Percentiles rank a stretch among this genome's conserved stretches.
These are phyloP conservation scores for Fusarium sp. DNA, from an alignment of 2,329 filamentous ascomycete genomes.

Conservation along the genomic window DNA sequence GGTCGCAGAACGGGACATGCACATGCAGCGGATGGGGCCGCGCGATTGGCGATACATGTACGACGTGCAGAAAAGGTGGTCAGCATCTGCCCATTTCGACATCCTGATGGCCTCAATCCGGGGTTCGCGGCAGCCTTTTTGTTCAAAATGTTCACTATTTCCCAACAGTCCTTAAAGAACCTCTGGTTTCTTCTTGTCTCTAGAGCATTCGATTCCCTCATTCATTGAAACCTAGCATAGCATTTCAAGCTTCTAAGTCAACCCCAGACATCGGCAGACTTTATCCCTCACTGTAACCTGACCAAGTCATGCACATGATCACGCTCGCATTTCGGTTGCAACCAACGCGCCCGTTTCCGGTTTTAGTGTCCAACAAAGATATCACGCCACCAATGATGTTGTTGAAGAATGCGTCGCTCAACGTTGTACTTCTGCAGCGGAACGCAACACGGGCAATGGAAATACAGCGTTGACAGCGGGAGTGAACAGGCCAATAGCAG, in stretches of 20 bases:
- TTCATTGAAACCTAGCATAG: no score
- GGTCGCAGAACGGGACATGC: background rate
- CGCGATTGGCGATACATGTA: background rate
- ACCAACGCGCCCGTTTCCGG: background rate
- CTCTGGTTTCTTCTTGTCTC: rapidly evolving
- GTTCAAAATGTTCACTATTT: rapidly evolving
- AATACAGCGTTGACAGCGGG: background rate
- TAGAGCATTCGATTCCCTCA: rapidly evolving
- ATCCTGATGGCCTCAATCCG: background rate
- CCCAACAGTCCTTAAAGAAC: background rate
- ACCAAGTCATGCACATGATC: background rate
- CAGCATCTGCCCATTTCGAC: slow-evolving; percentile 10
- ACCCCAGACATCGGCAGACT: background rate
- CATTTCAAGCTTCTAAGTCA: background rate
- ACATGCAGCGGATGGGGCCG: background rate
- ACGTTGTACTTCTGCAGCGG: background rate
- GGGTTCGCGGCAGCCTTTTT: background rate
- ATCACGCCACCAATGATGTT: background rate
- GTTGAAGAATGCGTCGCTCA: background rate
- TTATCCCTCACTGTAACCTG: background rate
- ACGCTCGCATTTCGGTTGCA: background rate
- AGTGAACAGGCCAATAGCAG: background rate
- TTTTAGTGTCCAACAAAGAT: background rate
- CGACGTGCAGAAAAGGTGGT: slow-evolving; percentile 11
- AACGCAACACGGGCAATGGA: background rate